Evolutionary conservation across 768 basidiomycete genomes (phyloP).

Genomic region (Leccinum broughii): DNA sequence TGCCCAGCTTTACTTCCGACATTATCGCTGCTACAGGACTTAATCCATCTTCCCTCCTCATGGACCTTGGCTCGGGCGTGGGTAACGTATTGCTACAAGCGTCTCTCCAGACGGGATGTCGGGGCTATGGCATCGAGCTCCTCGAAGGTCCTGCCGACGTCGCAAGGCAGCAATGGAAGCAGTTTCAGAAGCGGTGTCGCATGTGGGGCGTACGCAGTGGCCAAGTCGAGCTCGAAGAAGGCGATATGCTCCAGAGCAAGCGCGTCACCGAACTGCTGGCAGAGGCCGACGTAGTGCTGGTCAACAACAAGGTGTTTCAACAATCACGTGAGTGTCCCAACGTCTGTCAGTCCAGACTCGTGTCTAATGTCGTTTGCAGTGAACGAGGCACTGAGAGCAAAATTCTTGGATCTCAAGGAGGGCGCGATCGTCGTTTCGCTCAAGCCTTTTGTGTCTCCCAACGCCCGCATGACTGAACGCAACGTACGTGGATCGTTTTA

Average conservation of each 20-base stretch:
- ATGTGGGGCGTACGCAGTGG: slow-evolving; percentile 91
- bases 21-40: slow-evolving; percentile 54
- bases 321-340: slow-evolving; percentile 58
- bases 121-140: slow-evolving; percentile 77
- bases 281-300: slow-evolving; percentile 87
- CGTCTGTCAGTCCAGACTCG: neutral
- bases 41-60: slow-evolving; percentile 59
- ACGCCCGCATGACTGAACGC: slow-evolving; percentile 79
- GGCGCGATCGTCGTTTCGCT: slow-evolving; percentile 89
- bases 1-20: slow-evolving; percentile 67
- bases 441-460: slow-evolving; percentile 77
- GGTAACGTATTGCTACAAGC: slow-evolving; percentile 84
- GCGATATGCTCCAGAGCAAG: slow-evolving; percentile 76
- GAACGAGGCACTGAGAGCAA: slow-evolving; percentile 82
- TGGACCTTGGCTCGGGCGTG: slow-evolving; percentile 86
- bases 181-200: slow-evolving; percentile 73
- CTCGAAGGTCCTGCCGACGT: slow-evolving; percentile 77
- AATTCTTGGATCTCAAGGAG: slow-evolving; percentile 94
- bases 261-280: slow-evolving; percentile 69
- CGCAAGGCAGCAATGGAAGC: slow-evolving; percentile 71
- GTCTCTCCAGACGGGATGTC: slow-evolving; percentile 76
- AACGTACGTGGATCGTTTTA: slow-evolving; percentile 53
- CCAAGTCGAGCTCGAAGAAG: slow-evolving; percentile 76
- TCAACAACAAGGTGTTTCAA: slow-evolving; percentile 85
- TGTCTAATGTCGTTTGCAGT: slow-evolving; percentile 43